Evolutionary conservation across 2,329 filamentous ascomycete species (phyloP).

Genomic region (Cladobotryum protrusum): DNA sequence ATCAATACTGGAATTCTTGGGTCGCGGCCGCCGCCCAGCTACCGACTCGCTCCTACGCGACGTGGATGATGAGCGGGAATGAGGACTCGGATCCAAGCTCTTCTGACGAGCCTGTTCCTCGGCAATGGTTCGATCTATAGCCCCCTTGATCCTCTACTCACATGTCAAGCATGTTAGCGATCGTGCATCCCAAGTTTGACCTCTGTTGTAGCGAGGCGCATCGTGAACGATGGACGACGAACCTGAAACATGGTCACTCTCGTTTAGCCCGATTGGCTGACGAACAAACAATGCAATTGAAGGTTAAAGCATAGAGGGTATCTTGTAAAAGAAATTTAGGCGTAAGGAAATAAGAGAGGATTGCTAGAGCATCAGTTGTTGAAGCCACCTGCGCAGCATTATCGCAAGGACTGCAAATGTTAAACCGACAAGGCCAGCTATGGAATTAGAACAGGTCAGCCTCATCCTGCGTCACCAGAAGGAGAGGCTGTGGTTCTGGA

Average conservation of each 20-base stretch:
- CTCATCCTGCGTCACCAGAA: too few relatives aligned
- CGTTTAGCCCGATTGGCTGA: too few relatives aligned
- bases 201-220: background rate
- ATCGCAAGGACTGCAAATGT: too few relatives aligned
- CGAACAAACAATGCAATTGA: too few relatives aligned
- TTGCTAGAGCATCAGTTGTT: too few relatives aligned
- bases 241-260: slow-evolving; percentile 26
- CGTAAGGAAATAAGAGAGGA: too few relatives aligned
- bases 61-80: slow-evolving; percentile 33
- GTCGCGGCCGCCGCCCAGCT: slow-evolving; percentile 25
- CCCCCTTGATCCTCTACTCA: slow-evolving; percentile 68
- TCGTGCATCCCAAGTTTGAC: background rate
- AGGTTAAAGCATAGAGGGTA: too few relatives aligned
- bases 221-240: slow-evolving; percentile 11
- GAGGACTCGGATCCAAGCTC: slow-evolving; percentile 38
- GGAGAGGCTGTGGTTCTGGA: too few relatives aligned
- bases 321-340: too few relatives aligned
- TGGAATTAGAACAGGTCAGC: too few relatives aligned
- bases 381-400: too few relatives aligned
- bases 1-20: slow-evolving; percentile 34
- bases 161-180: slow-evolving; percentile 4
- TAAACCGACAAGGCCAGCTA: too few relatives aligned
- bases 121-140: slow-evolving; percentile 80
- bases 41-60: slow-evolving; percentile 36
- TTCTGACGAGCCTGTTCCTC: slow-evolving; percentile 81